A percentile compares a stretch with the other conserved stretches of the same genome.
These are phyloP conservation scores for Rhododendron molle DNA, from an alignment of 148 eudicot genomes.

Conservation along the genomic window DNA sequence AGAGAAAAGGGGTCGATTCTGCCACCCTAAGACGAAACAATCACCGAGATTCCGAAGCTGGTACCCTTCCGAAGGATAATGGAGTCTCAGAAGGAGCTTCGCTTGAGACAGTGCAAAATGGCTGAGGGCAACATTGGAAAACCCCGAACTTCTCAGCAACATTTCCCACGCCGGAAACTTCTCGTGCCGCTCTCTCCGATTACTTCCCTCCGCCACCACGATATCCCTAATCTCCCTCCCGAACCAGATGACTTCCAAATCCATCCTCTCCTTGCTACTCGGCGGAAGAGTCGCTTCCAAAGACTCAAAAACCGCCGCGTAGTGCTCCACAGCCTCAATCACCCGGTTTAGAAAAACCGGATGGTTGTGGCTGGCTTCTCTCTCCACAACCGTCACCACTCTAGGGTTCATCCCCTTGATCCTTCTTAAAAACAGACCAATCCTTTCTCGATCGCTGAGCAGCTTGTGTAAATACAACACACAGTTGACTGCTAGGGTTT, in stretches of 20 bases:
- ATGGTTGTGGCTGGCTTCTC: constrained; percentile 71
- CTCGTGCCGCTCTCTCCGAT: constrained; percentile 58
- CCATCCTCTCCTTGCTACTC: constrained; percentile 58
- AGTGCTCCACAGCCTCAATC: constrained; percentile 57
- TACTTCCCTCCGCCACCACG: constrained; percentile 50
- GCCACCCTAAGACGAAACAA: constrained; percentile 82
- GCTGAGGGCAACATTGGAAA: constrained; percentile 52
- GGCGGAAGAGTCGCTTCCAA: constrained; percentile 91
- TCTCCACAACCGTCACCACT: constrained; percentile 63
- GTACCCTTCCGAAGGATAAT: constrained; percentile 95
- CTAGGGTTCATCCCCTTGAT: constrained; percentile 64
- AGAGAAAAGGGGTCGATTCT: constrained; percentile 72
- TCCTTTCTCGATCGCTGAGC: constrained; percentile 38
- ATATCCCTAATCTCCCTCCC: constrained; percentile 72
- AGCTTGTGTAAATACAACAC: constrained; percentile 71
- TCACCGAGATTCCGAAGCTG: constrained; percentile 47
- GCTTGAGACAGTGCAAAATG: constrained; percentile 85
- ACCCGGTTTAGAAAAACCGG: constrained; percentile 34
- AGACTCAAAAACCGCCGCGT: constrained; percentile 64
- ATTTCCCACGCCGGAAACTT: constrained; percentile 70
- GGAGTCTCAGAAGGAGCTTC: constrained; percentile 69
- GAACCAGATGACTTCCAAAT: constrained; percentile 65
- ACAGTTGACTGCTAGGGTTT: constrained; percentile 67
- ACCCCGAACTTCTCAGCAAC: constrained; percentile 59
- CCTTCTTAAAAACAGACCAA: constrained; percentile 35